Conservation (phyloP, 352 stramenopile species). For the Globisporangium nodosum region DNA sequence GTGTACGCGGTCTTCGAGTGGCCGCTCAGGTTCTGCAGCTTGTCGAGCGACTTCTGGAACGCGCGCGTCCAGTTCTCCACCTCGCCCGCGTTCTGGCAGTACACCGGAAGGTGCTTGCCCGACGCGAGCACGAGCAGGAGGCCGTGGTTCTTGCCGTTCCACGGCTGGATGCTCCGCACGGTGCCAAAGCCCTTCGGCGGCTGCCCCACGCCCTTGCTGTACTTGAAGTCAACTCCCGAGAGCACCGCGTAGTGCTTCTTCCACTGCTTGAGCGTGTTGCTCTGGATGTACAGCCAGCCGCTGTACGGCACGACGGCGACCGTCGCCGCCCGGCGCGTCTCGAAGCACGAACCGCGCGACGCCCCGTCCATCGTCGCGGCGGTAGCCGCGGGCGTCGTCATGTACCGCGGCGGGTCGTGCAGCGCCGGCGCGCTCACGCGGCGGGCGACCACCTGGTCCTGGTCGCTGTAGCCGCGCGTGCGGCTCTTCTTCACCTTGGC, state of each 20-base stretch:
- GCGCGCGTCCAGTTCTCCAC: slow-evolving; percentile 43
- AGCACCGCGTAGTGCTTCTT: slow-evolving; percentile 69
- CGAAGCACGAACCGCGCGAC: slow-evolving; percentile 51
- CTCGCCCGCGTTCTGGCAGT: slow-evolving; percentile 38
- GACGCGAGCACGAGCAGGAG: slow-evolving; percentile 50
- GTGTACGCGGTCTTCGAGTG: slow-evolving; percentile 73
- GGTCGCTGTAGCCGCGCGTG: slow-evolving; percentile 51
- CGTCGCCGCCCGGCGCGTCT: slow-evolving; percentile 44
- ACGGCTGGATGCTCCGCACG: slow-evolving; percentile 33
- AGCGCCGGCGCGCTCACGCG: slow-evolving; percentile 32
- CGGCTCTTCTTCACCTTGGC: slow-evolving; percentile 20
- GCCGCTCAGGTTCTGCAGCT: slow-evolving; percentile 36
- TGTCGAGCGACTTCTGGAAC: slow-evolving; percentile 52
- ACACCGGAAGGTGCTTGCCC: slow-evolving; percentile 34
- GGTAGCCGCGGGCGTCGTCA: slow-evolving; percentile 9
- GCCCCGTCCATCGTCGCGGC: background rate
- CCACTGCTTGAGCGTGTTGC: slow-evolving; percentile 56
- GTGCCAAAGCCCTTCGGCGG: slow-evolving; percentile 61
- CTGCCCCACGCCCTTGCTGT: slow-evolving; percentile 56
- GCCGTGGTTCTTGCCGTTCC: slow-evolving; percentile 41
- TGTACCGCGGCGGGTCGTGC: slow-evolving; percentile 16
- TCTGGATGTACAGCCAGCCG: slow-evolving; percentile 66
- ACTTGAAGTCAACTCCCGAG: slow-evolving; percentile 71
- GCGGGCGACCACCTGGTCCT: slow-evolving; percentile 20
- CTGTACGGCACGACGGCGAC: slow-evolving; percentile 51